These are phyloP conservation scores for Peniophora sp. DNA, from an alignment of 1,284 basidiomycete genomes.

Conservation along the genomic window DNA sequence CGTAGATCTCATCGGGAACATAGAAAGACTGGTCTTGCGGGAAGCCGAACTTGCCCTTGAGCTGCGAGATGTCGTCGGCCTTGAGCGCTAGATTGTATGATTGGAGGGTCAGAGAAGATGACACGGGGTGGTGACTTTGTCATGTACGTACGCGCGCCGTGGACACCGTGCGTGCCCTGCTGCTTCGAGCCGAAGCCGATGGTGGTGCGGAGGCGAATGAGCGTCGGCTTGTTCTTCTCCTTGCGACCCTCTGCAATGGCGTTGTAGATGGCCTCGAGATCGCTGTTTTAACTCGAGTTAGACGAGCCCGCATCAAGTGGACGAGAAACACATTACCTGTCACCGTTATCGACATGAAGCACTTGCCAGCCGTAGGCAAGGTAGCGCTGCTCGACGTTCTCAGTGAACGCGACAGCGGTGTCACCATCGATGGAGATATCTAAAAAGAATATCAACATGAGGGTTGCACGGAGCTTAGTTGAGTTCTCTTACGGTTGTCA, in stretches of 20 bases:
- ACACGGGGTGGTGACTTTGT: neutral
- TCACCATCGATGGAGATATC: conserved; percentile 96
- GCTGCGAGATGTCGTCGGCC: conserved; percentile 79
- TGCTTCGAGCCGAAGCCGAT: conserved; percentile 92
- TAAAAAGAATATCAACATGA: neutral
- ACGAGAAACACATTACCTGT: conserved; percentile 46
- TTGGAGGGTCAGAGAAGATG: neutral
- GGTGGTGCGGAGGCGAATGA: conserved; percentile 83
- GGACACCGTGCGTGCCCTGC: conserved; percentile 89
- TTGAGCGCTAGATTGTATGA: conserved; percentile 64
- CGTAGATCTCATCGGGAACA: conserved; percentile 72
- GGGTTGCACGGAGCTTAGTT: conserved; percentile 8
- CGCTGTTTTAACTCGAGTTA: conserved; percentile 32
- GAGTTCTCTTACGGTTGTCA: conserved; percentile 92
- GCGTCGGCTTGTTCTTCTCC: conserved; percentile 77
- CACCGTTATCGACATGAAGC: conserved; percentile 76
- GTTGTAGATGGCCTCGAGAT: conserved; percentile 72
- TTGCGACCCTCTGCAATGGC: conserved; percentile 75
- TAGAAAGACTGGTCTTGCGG: conserved; percentile 75
- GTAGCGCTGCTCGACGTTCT: conserved; percentile 87
- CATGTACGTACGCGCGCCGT: conserved; percentile 70
- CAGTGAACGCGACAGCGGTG: conserved; percentile 89
- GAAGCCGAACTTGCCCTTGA: conserved; percentile 86
- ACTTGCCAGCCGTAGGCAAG: conserved; percentile 93
- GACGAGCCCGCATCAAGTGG: neutral